These are phyloP conservation scores for Wallemia hederae DNA, from an alignment of 1,284 basidiomycete species.

Conservation along the genomic window DNA sequence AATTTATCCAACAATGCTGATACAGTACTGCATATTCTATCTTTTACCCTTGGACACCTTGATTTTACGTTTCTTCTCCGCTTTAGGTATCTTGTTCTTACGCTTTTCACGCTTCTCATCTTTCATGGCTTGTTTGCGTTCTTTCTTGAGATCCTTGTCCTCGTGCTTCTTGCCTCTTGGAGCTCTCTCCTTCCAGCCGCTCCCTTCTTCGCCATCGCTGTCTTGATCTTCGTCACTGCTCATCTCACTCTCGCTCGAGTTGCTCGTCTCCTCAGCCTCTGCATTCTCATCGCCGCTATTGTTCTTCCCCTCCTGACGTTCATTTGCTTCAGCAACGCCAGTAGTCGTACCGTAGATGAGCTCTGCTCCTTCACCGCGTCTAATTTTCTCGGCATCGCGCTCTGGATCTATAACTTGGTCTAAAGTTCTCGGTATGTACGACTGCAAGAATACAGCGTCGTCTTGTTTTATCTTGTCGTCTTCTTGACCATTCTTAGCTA, in stretches of 20 bases:
- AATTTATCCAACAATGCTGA: too few species aligned
- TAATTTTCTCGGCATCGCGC: slow-evolving; percentile 46
- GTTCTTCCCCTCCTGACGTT: slow-evolving; percentile 3
- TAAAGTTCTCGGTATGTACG: slow-evolving; percentile 72
- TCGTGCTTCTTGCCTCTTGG: slow-evolving; percentile 66
- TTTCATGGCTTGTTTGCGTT: slow-evolving; percentile 64
- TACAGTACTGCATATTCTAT: too few species aligned
- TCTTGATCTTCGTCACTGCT: slow-evolving; percentile 2
- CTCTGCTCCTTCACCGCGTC: slow-evolving; percentile 32
- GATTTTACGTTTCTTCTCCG: slow-evolving; percentile 59
- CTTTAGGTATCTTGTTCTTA: slow-evolving; percentile 74
- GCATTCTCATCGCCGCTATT: slow-evolving; percentile 13
- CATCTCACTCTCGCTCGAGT: slow-evolving; percentile 11
- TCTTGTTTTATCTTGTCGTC: slow-evolving; percentile 23
- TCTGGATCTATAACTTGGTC: slow-evolving; percentile 81
- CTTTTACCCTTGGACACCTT: slow-evolving; percentile 18
- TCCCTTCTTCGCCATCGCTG: slow-evolving; percentile 10
- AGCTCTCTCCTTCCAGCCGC: slow-evolving; percentile 23
- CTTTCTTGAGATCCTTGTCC: slow-evolving; percentile 74
- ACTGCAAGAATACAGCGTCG: slow-evolving; percentile 56
- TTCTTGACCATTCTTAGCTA: slow-evolving; percentile 8
- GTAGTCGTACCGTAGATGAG: slow-evolving; percentile 66
- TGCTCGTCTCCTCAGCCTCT: slow-evolving; percentile 14
- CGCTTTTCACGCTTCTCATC: slow-evolving; percentile 60
- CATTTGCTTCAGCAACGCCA: slow-evolving; percentile 26